Evolutionary conservation across 352 stramenopile genomes (phyloP), one percentile per base, ranked within the genome.

Genomic region (Paralagenidium karlingii): DNA sequence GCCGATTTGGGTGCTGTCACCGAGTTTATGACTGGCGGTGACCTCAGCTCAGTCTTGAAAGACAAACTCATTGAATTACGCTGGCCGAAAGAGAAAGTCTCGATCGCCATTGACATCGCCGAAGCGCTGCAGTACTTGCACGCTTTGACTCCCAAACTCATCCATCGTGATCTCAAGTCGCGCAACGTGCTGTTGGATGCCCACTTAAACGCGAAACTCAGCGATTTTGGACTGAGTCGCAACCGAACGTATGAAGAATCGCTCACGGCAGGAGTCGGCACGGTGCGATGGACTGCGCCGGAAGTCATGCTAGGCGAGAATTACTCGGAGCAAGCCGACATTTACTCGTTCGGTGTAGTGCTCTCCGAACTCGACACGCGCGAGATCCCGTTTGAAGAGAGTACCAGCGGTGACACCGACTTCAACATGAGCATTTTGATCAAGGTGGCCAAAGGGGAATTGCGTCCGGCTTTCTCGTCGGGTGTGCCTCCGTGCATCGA

Each of bases 111-210:
- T n/a, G 53, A 51, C 1, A 47, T 69, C 19, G 41, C 45, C 8
- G 38, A 40, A 15, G 59, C 59, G 4, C 20, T 69, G 9, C 43
- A 42, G 21, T 69, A 66, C 38, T 27, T 63, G 20, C 60, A 67
- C 40, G 15, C 2, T 4, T 38, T 44, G 2, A 38, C 27, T 1
- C 49, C 55, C 1, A 22, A 40, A 34, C 31, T 71, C 1, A 65
- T 62, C 29, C 59, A 66, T 43, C 42, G 81, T 27, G 78, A 88
- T 41, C 49, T 85, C 11, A 85, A 85, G 45, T 53, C 64, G 22
- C 69, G 85, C 40, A 92, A 90, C 43, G 63, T 89, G 20, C 51
- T 92, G 25, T 51, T 93, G 24, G 77, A 82, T 28, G 59, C 43
- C 5, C 21, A 58, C 3, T 60, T 82, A 4, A 50, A 80, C 15